A percentile compares a stretch with the other conserved stretches of the same genome.
These are phyloP conservation scores for Dactylellina leptospora DNA, from an alignment of 2,329 filamentous ascomycete species.

Conservation along the genomic window DNA sequence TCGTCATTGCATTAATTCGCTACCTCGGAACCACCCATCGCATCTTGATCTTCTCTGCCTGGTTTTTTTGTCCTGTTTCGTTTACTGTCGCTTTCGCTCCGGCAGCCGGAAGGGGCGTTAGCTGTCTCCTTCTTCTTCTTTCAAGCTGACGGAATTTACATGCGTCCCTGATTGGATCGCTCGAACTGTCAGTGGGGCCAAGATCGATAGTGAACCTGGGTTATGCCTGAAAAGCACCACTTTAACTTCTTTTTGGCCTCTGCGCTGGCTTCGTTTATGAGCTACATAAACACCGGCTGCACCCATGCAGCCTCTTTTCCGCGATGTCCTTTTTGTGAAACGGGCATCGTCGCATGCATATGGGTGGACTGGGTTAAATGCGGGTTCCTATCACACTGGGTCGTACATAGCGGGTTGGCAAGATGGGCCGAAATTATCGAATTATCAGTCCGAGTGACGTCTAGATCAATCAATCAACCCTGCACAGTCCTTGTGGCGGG, in stretches of 20 bases:
- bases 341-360: conserved; percentile 30
- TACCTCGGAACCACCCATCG: conserved; percentile 13
- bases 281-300: conserved; percentile 20
- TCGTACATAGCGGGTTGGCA: conserved; percentile 6
- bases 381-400: conserved; percentile 36
- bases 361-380: conserved; percentile 26
- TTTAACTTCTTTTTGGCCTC: conserved; percentile 19
- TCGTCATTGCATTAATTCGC: conserved; percentile 26
- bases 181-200: conserved; percentile 21
- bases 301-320: conserved; percentile 31
- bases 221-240: conserved; percentile 43
- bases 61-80: background rate
- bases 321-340: conserved; percentile 41
- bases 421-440: conserved; percentile 3
- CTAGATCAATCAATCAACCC: conserved; percentile 7
- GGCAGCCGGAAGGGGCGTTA: conserved; percentile 21
- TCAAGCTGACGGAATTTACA: conserved; percentile 39
- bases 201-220: conserved; percentile 31
- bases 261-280: conserved; percentile 19
- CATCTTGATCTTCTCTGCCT: conserved; percentile 3
- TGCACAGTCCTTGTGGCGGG: conserved; percentile 9
- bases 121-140: conserved; percentile 13
- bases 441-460: conserved; percentile 25
- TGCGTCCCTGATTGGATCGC: conserved; percentile 39
- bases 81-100: conserved; percentile 32